A percentile compares a stretch with the other conserved stretches of the same genome.
phyloP scores from a whole-genome alignment of 345 rosid genomes.

The Fremontodendron californicum region DNA sequence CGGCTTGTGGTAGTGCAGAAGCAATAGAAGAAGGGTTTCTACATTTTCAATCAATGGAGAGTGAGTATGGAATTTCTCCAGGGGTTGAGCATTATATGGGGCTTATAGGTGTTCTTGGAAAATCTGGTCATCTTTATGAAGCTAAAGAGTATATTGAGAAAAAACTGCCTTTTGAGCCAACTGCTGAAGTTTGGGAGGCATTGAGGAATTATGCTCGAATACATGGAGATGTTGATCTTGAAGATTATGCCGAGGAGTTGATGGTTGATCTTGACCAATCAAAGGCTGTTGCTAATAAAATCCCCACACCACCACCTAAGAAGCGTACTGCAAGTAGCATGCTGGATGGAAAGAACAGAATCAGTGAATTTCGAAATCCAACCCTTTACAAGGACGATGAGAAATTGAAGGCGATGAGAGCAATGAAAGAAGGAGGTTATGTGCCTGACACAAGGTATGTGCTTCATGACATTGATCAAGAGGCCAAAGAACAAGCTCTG shows the following conservation, averaged over 20 bases:
- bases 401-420: constrained; percentile 40
- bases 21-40: constrained; percentile 65
- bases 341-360: constrained; percentile 65
- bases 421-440: constrained; percentile 44
- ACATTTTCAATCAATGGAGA: constrained; percentile 56
- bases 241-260: constrained; percentile 54
- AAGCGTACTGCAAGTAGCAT: constrained; percentile 46
- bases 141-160: constrained; percentile 40
- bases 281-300: constrained; percentile 40
- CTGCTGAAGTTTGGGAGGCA: constrained; percentile 59
- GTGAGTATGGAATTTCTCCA: constrained; percentile 46
- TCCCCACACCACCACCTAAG: constrained; percentile 52
- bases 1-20: constrained; percentile 59
- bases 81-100: constrained; percentile 52
- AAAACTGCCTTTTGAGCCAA: constrained; percentile 51
- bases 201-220: constrained; percentile 44
- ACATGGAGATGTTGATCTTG: constrained; percentile 65
- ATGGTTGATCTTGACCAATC: constrained; percentile 60
- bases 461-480: constrained; percentile 77
- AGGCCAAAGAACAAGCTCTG: constrained; percentile 75
- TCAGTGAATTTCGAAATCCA: constrained; percentile 47
- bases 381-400: constrained; percentile 65
- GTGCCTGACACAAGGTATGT: constrained; percentile 66
- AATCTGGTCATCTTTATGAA: constrained; percentile 56
- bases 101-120: constrained; percentile 58